Conservation (phyloP, 129 eudicot species). For the Tagetes patula region DNA sequence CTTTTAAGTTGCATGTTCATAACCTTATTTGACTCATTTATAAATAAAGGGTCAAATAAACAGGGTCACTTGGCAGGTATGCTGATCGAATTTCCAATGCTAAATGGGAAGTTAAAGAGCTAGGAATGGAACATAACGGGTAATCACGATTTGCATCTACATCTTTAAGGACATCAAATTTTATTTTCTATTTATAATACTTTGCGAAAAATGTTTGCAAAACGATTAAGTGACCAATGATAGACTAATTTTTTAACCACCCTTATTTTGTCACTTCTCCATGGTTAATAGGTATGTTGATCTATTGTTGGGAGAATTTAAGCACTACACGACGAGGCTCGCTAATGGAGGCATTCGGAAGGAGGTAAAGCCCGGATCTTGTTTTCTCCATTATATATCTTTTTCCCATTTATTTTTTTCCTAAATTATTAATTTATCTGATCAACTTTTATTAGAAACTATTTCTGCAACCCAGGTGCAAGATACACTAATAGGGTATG, state of each 20-base stretch:
- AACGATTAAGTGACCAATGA: neutral
- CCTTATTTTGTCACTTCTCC: neutral
- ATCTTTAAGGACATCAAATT: constrained; percentile 1
- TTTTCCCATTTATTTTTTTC: constrained; percentile 6
- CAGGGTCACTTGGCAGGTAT: constrained; percentile 63
- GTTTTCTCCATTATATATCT: constrained; percentile 10
- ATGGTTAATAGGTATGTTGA: constrained; percentile 72
- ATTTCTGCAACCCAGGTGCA: constrained; percentile 58
- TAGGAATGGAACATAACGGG: constrained; percentile 98
- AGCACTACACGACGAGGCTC: constrained; percentile 86
- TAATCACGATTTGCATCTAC: constrained; percentile 26
- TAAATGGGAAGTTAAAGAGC: constrained; percentile 98
- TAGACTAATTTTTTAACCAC: neutral
- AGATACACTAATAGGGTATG: constrained; percentile 70
- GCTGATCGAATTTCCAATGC: constrained; percentile 89
- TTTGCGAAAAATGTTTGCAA: constrained; percentile 14
- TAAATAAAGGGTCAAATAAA: neutral
- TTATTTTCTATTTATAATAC: constrained; percentile 12
- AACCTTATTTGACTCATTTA: neutral
- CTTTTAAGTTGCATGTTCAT: neutral
- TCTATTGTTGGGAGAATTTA: constrained; percentile 90
- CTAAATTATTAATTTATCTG: neutral
- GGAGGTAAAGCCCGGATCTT: constrained; percentile 51
- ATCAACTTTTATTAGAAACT: constrained; percentile 5
- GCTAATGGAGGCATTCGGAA: constrained; percentile 82